These are phyloP conservation scores for Trichoderma pleuroti DNA, from an alignment of 2,329 filamentous ascomycete genomes.

Conservation along the genomic window DNA sequence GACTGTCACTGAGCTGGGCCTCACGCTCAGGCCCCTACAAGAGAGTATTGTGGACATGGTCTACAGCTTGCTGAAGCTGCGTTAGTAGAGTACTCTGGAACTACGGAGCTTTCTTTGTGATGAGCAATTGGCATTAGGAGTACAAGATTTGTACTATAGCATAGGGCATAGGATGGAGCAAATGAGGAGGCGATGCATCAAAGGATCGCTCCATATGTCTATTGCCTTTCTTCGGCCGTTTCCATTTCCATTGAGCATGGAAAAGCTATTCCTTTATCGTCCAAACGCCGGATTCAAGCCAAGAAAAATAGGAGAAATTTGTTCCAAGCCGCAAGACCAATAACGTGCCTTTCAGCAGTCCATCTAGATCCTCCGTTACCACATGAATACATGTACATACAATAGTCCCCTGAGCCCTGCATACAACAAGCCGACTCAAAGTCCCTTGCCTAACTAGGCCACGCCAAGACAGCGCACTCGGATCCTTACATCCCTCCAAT, in stretches of 20 bases:
- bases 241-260: neutral
- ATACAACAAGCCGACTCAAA: neutral
- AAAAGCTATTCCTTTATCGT: neutral
- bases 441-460: neutral
- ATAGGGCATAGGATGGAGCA: neutral
- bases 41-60: slow-evolving; percentile 2
- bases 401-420: neutral
- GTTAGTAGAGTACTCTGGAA: neutral
- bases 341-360: neutral
- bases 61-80: neutral
- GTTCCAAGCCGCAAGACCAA: neutral
- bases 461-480: neutral
- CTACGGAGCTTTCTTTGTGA: neutral
- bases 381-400: neutral
- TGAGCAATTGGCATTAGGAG: neutral
- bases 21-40: neutral
- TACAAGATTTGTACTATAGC: neutral
- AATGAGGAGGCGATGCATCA: neutral
- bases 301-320: neutral
- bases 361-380: neutral
- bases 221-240: neutral
- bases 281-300: neutral
- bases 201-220: neutral
- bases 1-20: neutral
- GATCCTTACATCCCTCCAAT: neutral